Evolutionary conservation across 2,329 filamentous ascomycete genomes (phyloP).

Genomic region (Sporothrix brasiliensis): DNA sequence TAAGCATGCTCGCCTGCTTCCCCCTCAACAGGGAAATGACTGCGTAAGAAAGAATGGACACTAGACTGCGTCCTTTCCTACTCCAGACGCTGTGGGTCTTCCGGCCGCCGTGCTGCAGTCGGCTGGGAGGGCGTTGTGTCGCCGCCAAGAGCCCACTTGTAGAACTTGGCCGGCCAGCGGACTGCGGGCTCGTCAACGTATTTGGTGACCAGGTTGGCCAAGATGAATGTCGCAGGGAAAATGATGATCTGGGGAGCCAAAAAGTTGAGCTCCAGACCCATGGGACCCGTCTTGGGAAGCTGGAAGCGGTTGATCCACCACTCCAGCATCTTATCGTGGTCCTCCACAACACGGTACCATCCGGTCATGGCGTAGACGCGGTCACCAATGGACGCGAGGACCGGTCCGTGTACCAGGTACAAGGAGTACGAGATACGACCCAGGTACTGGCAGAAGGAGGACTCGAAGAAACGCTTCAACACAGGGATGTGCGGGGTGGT

Average conservation of each 20-base stretch:
- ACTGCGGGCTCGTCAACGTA: constrained; percentile 64
- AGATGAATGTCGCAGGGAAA: constrained; percentile 61
- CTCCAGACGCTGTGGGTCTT: constrained; percentile 32
- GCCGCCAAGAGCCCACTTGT: constrained; percentile 45
- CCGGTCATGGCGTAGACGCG: constrained; percentile 65
- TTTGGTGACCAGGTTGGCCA: constrained; percentile 60
- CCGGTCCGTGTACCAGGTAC: constrained; percentile 66
- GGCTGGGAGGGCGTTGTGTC: constrained; percentile 4
- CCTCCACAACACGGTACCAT: constrained; percentile 49
- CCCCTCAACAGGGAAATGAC: too few species aligned
- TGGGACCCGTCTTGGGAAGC: constrained; percentile 57
- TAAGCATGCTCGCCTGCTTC: too few species aligned
- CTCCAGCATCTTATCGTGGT: constrained; percentile 51
- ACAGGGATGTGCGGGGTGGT: constrained; percentile 60
- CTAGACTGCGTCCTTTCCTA: not conserved
- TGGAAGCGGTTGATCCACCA: constrained; percentile 61
- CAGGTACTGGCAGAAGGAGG: constrained; percentile 61
- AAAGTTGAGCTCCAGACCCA: constrained; percentile 64
- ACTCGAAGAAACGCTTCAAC: constrained; percentile 63
- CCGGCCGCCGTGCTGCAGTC: not conserved
- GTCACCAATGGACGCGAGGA: constrained; percentile 63
- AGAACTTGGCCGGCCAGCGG: constrained; percentile 59
- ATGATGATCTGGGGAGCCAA: constrained; percentile 62
- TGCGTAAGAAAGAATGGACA: too few species aligned
- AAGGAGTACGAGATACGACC: constrained; percentile 64